A percentile compares a stretch with the other conserved stretches of the same genome.
phyloP scores from a whole-genome alignment of 2,329 filamentous ascomycete genomes.

The Claviceps arundinis region DNA sequence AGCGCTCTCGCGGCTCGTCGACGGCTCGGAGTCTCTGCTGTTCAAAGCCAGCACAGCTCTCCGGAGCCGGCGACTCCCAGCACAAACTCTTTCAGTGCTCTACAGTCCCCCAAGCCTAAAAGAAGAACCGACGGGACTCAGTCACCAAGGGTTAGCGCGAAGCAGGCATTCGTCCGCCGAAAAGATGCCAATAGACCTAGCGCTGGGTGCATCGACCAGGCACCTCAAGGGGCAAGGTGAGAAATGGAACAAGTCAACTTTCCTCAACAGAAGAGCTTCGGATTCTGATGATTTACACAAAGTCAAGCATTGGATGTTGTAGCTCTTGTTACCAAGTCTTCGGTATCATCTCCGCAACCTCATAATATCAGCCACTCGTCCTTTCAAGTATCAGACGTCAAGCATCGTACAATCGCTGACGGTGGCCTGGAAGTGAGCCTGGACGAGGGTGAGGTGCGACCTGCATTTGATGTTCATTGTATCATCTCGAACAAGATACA shows the following conservation, averaged over 20 bases:
- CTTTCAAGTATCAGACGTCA: constrained; percentile 31
- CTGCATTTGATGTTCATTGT: constrained; percentile 9
- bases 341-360: constrained; percentile 2
- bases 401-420: constrained; percentile 24
- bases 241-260: not conserved
- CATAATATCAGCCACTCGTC: constrained; percentile 27
- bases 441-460: constrained; percentile 33
- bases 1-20: constrained; percentile 24
- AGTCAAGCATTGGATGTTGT: not conserved
- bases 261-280: not conserved
- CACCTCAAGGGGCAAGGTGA: not conserved
- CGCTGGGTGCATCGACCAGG: not conserved
- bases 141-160: constrained; percentile 10
- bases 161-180: not conserved
- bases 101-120: constrained; percentile 11
- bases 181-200: not conserved
- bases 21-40: constrained; percentile 11
- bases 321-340: not conserved
- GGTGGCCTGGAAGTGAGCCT: constrained; percentile 30
- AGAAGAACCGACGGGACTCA: constrained; percentile 5
- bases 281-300: not conserved
- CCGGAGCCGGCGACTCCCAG: constrained; percentile 11
- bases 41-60: constrained; percentile 2
- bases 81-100: constrained; percentile 17
- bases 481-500: constrained; percentile 8